Conservation (phyloP, 305 asterid genomes). For the Fraxinus ornus region DNA sequence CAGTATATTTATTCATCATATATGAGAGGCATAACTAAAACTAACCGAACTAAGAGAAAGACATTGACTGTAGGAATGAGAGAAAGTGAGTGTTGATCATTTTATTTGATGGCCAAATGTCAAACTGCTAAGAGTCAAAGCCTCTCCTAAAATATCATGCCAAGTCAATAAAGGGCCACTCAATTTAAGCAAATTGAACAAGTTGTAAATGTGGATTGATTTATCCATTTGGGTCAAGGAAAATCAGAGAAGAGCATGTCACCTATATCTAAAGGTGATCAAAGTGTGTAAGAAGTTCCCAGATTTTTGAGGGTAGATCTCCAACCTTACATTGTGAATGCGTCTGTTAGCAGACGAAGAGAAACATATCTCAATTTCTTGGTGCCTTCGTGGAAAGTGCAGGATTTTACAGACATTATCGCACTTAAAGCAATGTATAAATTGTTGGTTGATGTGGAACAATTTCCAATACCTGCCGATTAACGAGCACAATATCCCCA, state of each 20-base stretch:
- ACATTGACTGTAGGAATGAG: background rate
- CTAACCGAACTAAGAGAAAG: background rate
- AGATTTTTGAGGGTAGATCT: background rate
- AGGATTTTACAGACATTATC: background rate
- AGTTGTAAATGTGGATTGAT: background rate
- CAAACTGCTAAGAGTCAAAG: background rate
- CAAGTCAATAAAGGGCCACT: background rate
- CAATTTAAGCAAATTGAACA: background rate
- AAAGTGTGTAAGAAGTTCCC: background rate
- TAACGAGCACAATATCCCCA: conserved; percentile 96
- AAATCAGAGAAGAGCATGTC: background rate
- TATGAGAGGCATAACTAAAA: background rate
- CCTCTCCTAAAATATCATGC: background rate
- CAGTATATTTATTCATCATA: background rate
- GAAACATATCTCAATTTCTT: background rate
- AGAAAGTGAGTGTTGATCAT: background rate
- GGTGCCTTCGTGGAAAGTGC: background rate
- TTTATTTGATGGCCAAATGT: background rate
- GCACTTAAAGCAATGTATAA: conserved; percentile 12
- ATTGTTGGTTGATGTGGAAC: conserved; percentile 14
- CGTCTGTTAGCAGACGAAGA: background rate
- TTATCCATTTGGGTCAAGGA: background rate
- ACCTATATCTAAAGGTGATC: background rate
- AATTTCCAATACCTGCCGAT: conserved; percentile 71
- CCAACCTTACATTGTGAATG: background rate